These are phyloP conservation scores for Populus pruinosa DNA, from an alignment of 345 rosid genomes.

Conservation along the genomic window DNA sequence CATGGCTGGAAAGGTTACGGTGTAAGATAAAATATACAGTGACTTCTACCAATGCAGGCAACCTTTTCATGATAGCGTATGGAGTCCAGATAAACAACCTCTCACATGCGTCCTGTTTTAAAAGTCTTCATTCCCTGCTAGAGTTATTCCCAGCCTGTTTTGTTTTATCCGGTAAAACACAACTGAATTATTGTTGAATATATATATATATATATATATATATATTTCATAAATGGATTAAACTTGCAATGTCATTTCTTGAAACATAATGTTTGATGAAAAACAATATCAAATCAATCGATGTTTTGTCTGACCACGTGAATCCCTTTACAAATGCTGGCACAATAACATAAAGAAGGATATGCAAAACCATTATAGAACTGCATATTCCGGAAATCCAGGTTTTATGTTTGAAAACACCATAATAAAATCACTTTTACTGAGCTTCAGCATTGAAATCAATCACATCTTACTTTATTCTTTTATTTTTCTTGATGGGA, in stretches of 20 bases:
- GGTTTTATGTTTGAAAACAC: background rate
- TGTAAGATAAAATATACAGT: background rate
- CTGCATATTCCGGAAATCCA: background rate
- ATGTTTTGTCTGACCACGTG: background rate
- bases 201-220: background rate
- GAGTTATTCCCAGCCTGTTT: background rate
- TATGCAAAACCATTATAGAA: background rate
- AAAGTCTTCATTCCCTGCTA: background rate
- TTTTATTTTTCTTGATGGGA: background rate
- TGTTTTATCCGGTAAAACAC: background rate
- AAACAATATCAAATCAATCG: too few relatives aligned
- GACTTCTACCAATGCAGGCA: background rate
- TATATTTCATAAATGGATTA: too few relatives aligned
- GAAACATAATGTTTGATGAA: too few relatives aligned
- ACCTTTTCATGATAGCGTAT: background rate
- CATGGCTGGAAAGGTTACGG: background rate
- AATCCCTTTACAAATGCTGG: background rate
- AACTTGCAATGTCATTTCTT: too few relatives aligned
- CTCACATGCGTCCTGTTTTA: constrained; percentile 17
- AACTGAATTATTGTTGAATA: too few relatives aligned
- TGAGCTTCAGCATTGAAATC: background rate
- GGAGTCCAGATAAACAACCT: constrained; percentile 10
- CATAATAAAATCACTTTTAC: background rate
- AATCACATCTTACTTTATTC: background rate
- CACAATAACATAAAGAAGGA: background rate